phyloP scores from a whole-genome alignment of 208 protist genomes.

The Leishmania amazonensis region DNA sequence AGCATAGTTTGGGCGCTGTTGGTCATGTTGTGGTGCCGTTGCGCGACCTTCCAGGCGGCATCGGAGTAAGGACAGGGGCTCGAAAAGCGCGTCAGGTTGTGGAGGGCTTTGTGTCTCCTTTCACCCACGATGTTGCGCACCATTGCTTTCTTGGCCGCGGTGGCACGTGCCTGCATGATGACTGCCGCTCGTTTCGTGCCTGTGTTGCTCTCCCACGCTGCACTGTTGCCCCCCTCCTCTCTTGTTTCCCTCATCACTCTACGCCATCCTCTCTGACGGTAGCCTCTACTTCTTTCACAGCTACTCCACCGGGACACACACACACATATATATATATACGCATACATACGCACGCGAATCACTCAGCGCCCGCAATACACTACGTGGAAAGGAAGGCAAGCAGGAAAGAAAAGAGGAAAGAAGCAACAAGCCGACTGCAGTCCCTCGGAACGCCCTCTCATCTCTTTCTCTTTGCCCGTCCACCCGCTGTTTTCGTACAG shows the following conservation, averaged over 20 bases:
- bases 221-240: background rate
- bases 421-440: background rate
- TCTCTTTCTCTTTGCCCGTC: background rate
- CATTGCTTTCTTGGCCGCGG: background rate
- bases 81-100: background rate
- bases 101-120: background rate
- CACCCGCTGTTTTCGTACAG: background rate
- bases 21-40: background rate
- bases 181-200: background rate
- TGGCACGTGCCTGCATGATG: background rate
- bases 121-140: background rate
- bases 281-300: background rate
- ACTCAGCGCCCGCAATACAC: background rate
- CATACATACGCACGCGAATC: background rate
- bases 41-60: background rate
- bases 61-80: background rate
- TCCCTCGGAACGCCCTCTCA: background rate
- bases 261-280: background rate
- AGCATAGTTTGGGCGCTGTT: background rate
- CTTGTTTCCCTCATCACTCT: background rate
- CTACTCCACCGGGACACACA: background rate
- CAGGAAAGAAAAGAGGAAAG: constrained; percentile 5
- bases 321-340: background rate
- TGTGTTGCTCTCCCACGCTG: background rate
- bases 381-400: background rate